phyloP scores from a whole-genome alignment of 495 filamentous ascomycete species.

The Penicillium lividum region DNA sequence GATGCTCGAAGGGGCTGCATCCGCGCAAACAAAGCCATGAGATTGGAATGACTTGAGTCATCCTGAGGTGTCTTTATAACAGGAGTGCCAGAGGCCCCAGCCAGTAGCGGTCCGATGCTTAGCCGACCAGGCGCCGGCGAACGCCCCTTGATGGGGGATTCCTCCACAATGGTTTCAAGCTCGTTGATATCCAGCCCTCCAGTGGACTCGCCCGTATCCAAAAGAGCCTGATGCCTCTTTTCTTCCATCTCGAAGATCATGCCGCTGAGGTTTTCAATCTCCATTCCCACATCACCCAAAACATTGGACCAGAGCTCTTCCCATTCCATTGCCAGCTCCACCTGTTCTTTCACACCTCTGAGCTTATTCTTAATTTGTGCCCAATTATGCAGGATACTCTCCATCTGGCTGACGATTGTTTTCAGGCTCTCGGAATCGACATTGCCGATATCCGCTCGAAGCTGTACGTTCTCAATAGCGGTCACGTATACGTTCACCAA shows the following conservation, averaged over 20 bases:
- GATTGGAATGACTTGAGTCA: slow-evolving; percentile 70
- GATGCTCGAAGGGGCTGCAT: slow-evolving; percentile 94
- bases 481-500: slow-evolving; percentile 86
- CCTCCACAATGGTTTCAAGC: slow-evolving; percentile 91
- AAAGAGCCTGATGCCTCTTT: slow-evolving; percentile 71
- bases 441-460: slow-evolving; percentile 69
- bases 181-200: slow-evolving; percentile 81
- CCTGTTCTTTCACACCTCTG: slow-evolving; percentile 78
- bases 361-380: slow-evolving; percentile 71
- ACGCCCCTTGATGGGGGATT: slow-evolving; percentile 63
- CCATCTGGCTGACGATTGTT: slow-evolving; percentile 80
- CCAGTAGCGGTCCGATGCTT: slow-evolving; percentile 61
- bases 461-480: slow-evolving; percentile 86
- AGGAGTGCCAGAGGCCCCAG: slow-evolving; percentile 56
- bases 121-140: slow-evolving; percentile 59
- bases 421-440: slow-evolving; percentile 68
- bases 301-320: slow-evolving; percentile 95
- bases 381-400: slow-evolving; percentile 83
- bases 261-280: slow-evolving; percentile 79
- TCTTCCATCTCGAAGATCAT: slow-evolving; percentile 98
- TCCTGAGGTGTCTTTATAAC: slow-evolving; percentile 65
- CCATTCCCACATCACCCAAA: slow-evolving; percentile 86
- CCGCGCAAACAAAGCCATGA: slow-evolving; percentile 85
- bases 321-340: slow-evolving; percentile 98
- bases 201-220: slow-evolving; percentile 50